phyloP scores from a whole-genome alignment of 2,329 filamentous ascomycete genomes.

The Westerdykella ornata region DNA sequence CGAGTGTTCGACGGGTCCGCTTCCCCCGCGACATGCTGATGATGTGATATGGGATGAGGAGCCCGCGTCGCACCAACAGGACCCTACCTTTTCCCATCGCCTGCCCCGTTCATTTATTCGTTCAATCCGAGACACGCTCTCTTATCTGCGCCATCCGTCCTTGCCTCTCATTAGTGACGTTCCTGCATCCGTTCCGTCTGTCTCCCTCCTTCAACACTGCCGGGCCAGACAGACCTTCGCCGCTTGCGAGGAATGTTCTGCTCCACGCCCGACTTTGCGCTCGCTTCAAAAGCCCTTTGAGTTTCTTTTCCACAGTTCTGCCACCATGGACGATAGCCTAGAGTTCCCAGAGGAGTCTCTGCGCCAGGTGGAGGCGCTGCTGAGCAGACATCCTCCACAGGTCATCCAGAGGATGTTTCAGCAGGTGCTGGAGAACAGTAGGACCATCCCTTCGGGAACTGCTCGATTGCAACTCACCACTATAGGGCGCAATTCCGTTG shows the following conservation, averaged over 20 bases:
- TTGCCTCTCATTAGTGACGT: constrained; percentile 17
- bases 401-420: constrained; percentile 35
- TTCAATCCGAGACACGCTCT: constrained; percentile 17
- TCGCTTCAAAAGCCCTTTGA: constrained; percentile 6
- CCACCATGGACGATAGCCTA: constrained; percentile 30
- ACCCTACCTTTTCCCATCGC: constrained; percentile 23
- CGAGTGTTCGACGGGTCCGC: constrained; percentile 26
- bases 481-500: constrained; percentile 29
- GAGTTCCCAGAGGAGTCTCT: constrained; percentile 35
- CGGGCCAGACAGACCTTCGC: neutral
- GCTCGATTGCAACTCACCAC: neutral
- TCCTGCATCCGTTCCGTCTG: neutral
- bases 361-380: constrained; percentile 34
- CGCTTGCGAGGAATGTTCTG: constrained; percentile 12
- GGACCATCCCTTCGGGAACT: constrained; percentile 7
- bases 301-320: constrained; percentile 7
- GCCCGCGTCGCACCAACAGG: constrained; percentile 31
- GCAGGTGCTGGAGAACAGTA: constrained; percentile 33
- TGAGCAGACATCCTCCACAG: constrained; percentile 32
- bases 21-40: constrained; percentile 30
- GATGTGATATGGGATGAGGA: constrained; percentile 31
- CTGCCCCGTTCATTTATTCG: constrained; percentile 31
- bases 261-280: constrained; percentile 4
- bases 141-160: constrained; percentile 16
- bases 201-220: neutral